phyloP scores from a whole-genome alignment of 2,329 filamentous ascomycete species.

The Pezicula rhizophila region DNA sequence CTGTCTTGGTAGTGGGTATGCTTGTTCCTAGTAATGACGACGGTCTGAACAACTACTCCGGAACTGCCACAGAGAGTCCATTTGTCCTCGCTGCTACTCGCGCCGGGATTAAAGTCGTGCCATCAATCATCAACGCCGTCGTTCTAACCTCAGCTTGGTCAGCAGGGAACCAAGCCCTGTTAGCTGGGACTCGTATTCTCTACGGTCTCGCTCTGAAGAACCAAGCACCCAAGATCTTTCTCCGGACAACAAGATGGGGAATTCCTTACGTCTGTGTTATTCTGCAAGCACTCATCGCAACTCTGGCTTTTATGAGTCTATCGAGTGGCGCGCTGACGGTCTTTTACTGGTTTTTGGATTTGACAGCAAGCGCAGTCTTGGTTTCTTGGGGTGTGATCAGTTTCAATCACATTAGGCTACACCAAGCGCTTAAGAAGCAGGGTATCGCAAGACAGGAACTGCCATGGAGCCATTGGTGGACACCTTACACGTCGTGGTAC shows the following conservation, averaged over 20 bases:
- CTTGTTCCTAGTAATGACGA: conserved; percentile 49
- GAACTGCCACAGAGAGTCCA: conserved; percentile 45
- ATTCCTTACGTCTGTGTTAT: conserved; percentile 52
- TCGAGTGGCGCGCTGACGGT: conserved; percentile 53
- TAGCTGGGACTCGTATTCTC: conserved; percentile 52
- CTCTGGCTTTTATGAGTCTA: conserved; percentile 52
- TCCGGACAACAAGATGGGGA: conserved; percentile 43
- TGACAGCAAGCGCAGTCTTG: conserved; percentile 57
- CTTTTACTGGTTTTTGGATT: conserved; percentile 58
- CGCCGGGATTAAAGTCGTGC: conserved; percentile 61
- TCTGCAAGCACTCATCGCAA: conserved; percentile 48
- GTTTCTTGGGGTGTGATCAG: conserved; percentile 57
- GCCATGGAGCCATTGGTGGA: conserved; percentile 60
- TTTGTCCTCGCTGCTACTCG: conserved; percentile 68
- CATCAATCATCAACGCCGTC: conserved; percentile 70
- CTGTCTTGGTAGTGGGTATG: conserved; percentile 42
- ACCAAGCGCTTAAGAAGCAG: conserved; percentile 48
- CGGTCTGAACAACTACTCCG: conserved; percentile 38
- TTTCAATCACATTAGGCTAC: conserved; percentile 53
- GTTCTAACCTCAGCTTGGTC: conserved; percentile 69
- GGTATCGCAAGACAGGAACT: conserved; percentile 42
- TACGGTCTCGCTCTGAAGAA: conserved; percentile 53
- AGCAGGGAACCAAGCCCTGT: conserved; percentile 60
- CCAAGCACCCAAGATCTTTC: conserved; percentile 51
- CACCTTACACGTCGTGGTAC: conserved; percentile 20